These are phyloP conservation scores for Cytospora leucostoma DNA, from an alignment of 2,329 filamentous ascomycete genomes.

Conservation along the genomic window DNA sequence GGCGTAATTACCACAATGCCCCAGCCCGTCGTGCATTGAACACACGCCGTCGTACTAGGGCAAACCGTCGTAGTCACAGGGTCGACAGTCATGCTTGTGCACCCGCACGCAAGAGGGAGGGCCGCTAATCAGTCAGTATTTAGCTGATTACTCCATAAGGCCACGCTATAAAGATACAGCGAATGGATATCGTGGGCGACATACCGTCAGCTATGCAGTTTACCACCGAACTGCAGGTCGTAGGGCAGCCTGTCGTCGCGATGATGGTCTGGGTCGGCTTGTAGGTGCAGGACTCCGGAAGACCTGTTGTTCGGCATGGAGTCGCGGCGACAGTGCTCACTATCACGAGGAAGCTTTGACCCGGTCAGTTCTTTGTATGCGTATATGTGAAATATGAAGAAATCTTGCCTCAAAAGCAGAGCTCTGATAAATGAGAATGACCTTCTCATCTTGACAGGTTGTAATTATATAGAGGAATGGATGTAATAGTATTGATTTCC, in stretches of 20 bases:
- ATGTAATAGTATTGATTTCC: not conserved
- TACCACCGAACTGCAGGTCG: conserved; percentile 8
- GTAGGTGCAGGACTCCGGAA: conserved; percentile 11
- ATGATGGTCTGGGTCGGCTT: conserved; percentile 21
- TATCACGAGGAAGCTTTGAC: not conserved
- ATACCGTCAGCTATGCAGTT: conserved; percentile 3
- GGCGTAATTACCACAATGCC: conserved; percentile 2
- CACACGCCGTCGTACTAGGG: conserved; percentile 13
- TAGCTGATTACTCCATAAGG: not conserved
- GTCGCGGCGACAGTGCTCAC: not conserved
- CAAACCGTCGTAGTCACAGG: conserved; percentile 17
- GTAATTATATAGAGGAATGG: too few species aligned
- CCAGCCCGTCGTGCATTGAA: conserved; percentile 20
- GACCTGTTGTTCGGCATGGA: not conserved
- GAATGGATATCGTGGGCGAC: not conserved
- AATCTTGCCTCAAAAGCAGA: not conserved
- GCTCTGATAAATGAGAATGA: not conserved
- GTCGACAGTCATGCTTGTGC: conserved; percentile 2
- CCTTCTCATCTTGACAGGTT: not conserved
- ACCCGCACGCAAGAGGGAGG: conserved; percentile 9
- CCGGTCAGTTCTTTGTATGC: not conserved
- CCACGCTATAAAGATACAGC: not conserved
- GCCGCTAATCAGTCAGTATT: not conserved
- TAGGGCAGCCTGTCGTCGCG: conserved; percentile 17
- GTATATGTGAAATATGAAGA: not conserved